Base-by-base conservation (phyloP, 2,329 filamentous ascomycete genomes). In the Aspergillus brunneoviolaceus region DNA sequence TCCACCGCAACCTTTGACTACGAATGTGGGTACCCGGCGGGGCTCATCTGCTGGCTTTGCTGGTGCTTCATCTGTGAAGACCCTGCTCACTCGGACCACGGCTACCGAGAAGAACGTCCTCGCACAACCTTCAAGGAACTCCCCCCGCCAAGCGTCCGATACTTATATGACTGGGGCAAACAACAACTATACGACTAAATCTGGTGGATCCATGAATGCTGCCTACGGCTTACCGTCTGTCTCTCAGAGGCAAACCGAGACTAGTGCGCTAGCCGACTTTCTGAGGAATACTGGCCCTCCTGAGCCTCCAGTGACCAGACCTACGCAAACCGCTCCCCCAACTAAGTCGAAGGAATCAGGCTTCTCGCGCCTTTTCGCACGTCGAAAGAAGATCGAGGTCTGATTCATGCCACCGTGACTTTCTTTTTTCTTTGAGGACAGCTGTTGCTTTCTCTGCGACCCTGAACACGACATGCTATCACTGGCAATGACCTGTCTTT, bases 201-300 rank as follows among this genome's bases (percentile, higher is more conserved):
- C 76, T 14, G 73, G 75, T 21, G 59, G 58, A 16, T 35, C 60
- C 31, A 51, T 59, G 50, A 54, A 58, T 45, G 58, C 42, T 45
- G 39, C 59, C 11, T 55, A 58, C 16, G 65, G 69, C 49, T 65
- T 65, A 60, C 67, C 65, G 45, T 63, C 63, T 61, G 48, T 67
- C 35, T 61, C 68, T 10, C 61, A 71, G 49, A 65, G 69, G 45
- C 69, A 72, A 54, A 76, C 73, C 19, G 76, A 77, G 27, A 92
- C 88, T 2, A 83, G 84, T 19, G 89, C 92, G 54, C 76, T 94
- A 49, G 89, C 90, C 0, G 85, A 87, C 55, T 94, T 94, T 72
- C 77, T 95, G 33, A 85, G 83, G 56, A 86, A 86, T 67, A 89
- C 88, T 14, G 87, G 82, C 35, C 89, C 89, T 3, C 87, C 88